Percentiles rank a stretch among this genome's conserved stretches.
Evolutionary conservation across 768 basidiomycete species (phyloP).

Genomic region (Suillus alpinus): DNA sequence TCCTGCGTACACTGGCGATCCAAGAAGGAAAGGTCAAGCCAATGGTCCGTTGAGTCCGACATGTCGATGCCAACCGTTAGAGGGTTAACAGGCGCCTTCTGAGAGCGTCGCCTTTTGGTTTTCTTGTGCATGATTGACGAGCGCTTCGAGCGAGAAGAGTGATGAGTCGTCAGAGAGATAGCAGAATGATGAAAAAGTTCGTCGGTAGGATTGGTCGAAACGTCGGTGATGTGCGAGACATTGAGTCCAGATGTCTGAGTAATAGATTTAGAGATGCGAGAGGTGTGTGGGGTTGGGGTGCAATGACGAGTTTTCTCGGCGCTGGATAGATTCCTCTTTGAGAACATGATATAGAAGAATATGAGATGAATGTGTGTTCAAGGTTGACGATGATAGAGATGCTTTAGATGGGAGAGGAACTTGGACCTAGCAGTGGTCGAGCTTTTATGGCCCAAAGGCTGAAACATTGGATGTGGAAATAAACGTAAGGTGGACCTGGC

Average conservation of each 20-base stretch:
- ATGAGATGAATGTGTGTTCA: not conserved
- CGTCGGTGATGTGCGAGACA: not conserved
- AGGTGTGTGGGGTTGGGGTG: not conserved
- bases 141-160: not conserved
- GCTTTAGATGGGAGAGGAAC: not conserved
- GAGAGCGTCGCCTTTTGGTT: not conserved
- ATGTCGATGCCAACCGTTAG: not conserved
- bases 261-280: not conserved
- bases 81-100: not conserved
- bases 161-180: not conserved
- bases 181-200: not conserved
- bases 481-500: not conserved
- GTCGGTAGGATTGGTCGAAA: not conserved
- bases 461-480: not conserved
- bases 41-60: not conserved
- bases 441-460: not conserved
- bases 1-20: not conserved
- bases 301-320: not conserved
- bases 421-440: not conserved
- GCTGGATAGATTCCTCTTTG: not conserved
- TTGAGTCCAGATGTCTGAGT: not conserved
- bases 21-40: conserved; percentile 1
- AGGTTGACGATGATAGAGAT: not conserved
- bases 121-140: not conserved
- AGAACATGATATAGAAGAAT: not conserved